Evolutionary conservation across 805 yeast species (phyloP).

Genomic region (Candida succiphila): DNA sequence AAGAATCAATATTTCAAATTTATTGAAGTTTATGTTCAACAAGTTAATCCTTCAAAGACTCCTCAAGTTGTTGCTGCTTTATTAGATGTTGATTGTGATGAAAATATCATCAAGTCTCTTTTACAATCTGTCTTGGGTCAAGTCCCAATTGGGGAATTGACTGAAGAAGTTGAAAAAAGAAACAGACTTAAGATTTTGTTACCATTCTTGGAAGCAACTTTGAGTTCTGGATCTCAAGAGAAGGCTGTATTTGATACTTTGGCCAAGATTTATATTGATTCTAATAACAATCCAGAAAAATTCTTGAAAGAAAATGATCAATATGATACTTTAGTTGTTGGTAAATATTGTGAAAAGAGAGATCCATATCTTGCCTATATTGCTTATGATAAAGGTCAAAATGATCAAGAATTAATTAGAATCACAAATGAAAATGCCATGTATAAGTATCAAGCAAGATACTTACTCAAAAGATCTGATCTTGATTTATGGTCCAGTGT

Average conservation of each 20-base stretch:
- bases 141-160: constrained; percentile 84
- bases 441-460: constrained; percentile 99
- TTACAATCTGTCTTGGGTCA: constrained; percentile 84
- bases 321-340: constrained; percentile 92
- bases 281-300: constrained; percentile 95
- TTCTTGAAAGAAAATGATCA: constrained; percentile 84
- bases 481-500: constrained; percentile 74
- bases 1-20: constrained; percentile 93
- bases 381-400: constrained; percentile 91
- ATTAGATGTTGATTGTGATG: constrained; percentile 96
- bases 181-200: constrained; percentile 83
- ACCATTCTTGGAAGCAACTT: constrained; percentile 87
- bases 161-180: constrained; percentile 92
- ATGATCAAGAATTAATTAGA: constrained; percentile 79
- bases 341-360: constrained; percentile 97
- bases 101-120: constrained; percentile 69
- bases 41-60: constrained; percentile 91
- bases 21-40: constrained; percentile 96
- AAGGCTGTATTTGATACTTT: constrained; percentile 89
- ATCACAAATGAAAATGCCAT: constrained; percentile 95
- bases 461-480: constrained; percentile 83
- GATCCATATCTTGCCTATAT: constrained; percentile 97
- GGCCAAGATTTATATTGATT: constrained; percentile 96
- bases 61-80: constrained; percentile 96
- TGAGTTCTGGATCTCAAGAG: constrained; percentile 73